A percentile compares a stretch with the other conserved stretches of the same genome.
phyloP scores from a whole-genome alignment of 106 monocot species.

The Agapanthus africanus region DNA sequence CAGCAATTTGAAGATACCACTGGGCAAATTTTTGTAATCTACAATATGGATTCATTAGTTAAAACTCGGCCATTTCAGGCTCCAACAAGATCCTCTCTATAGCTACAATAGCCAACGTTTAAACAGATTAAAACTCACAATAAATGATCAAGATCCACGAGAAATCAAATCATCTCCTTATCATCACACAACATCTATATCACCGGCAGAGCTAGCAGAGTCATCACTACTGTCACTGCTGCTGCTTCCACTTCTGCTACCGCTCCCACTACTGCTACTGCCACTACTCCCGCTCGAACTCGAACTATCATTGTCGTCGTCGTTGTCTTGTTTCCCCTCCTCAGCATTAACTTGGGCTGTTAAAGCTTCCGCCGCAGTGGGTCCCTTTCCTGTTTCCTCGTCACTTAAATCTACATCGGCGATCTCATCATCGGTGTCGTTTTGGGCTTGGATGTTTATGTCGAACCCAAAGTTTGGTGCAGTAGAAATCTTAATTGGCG shows the following conservation, averaged over 20 bases:
- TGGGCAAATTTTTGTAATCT: too few species aligned
- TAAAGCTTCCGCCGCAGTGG: slow-evolving; percentile 62
- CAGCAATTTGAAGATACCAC: too few species aligned
- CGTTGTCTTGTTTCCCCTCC: slow-evolving; percentile 24
- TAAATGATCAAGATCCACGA: too few species aligned
- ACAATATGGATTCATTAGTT: too few species aligned
- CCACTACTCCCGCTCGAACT: slow-evolving; percentile 54
- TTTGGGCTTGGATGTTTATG: slow-evolving; percentile 41
- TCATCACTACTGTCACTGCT: slow-evolving; percentile 60
- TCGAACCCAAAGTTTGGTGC: slow-evolving; percentile 21
- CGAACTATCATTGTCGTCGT: slow-evolving; percentile 41
- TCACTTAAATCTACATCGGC: slow-evolving; percentile 79
- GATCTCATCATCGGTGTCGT: slow-evolving; percentile 66
- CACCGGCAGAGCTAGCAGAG: slow-evolving; percentile 73
- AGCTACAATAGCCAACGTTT: too few species aligned
- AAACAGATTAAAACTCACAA: too few species aligned
- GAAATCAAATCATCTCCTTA: too few species aligned
- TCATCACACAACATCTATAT: slow-evolving; percentile 69
- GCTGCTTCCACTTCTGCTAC: slow-evolving; percentile 50
- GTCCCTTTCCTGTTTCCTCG: slow-evolving; percentile 45
- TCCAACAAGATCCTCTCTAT: too few species aligned
- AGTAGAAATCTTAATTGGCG: too few species aligned
- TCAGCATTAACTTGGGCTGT: slow-evolving; percentile 64
- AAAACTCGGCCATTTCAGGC: too few species aligned
- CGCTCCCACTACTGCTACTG: slow-evolving; percentile 52